Evolutionary conservation across 306 rosid genomes (phyloP).

Genomic region (Trifolium subterraneum): DNA sequence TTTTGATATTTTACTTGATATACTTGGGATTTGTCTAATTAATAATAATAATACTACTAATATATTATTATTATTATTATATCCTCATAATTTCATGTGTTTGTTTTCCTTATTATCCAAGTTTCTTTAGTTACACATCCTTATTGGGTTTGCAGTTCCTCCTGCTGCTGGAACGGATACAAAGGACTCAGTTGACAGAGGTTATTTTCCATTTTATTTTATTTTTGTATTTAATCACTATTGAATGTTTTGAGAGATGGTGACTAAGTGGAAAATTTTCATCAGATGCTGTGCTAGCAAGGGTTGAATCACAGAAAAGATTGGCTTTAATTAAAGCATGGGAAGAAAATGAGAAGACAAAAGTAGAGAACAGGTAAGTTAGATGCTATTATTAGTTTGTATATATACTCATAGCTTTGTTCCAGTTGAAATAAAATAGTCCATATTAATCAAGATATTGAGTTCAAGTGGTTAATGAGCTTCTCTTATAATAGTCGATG

Average conservation of each 20-base stretch:
- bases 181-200: slow-evolving; percentile 54
- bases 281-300: slow-evolving; percentile 64
- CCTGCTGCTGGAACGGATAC: slow-evolving; percentile 36
- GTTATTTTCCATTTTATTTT: slow-evolving; percentile 35
- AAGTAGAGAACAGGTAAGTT: slow-evolving; percentile 71
- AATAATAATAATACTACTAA: no score
- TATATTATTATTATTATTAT: background rate
- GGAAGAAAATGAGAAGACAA: slow-evolving; percentile 90
- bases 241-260: background rate
- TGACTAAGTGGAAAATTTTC: background rate
- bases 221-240: background rate
- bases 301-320: slow-evolving; percentile 71
- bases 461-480: no score
- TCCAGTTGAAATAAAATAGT: no score
- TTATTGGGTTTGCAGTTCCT: slow-evolving; percentile 48
- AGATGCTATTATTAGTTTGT: no score
- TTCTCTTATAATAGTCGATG: no score
- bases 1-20: background rate
- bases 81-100: background rate
- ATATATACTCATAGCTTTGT: no score
- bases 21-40: slow-evolving; percentile 6
- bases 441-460: no score
- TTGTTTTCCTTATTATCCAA: background rate
- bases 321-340: slow-evolving; percentile 82
- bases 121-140: background rate